These are phyloP conservation scores for Gamsiella multidivaricata DNA, from an alignment of 192 early-diverging fungal species.

Conservation along the genomic window DNA sequence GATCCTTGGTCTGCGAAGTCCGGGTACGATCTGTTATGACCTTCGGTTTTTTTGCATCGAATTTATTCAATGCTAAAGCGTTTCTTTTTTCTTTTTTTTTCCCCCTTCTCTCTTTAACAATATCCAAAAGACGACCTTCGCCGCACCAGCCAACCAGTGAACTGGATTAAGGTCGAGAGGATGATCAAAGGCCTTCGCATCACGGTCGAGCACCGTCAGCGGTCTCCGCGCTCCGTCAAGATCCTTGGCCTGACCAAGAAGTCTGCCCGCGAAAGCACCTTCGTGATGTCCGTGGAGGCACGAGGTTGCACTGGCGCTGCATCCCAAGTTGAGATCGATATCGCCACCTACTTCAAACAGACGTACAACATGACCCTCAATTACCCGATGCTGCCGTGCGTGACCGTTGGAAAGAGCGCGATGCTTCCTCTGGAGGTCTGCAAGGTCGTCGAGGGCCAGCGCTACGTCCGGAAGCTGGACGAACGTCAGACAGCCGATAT, in stretches of 20 bases:
- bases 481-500: slow-evolving; percentile 92
- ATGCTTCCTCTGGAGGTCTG: slow-evolving; percentile 93
- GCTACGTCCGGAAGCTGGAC: slow-evolving; percentile 83
- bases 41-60: background rate
- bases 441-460: slow-evolving; percentile 86
- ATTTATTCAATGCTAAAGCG: background rate
- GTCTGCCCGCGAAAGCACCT: slow-evolving; percentile 76
- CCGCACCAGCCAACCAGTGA: slow-evolving; percentile 40
- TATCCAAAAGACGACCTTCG: slow-evolving; percentile 59
- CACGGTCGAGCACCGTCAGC: slow-evolving; percentile 66
- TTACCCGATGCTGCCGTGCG: slow-evolving; percentile 83
- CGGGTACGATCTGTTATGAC: background rate
- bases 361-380: slow-evolving; percentile 78
- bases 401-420: slow-evolving; percentile 72
- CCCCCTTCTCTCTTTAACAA: background rate
- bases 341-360: slow-evolving; percentile 80
- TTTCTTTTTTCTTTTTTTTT: background rate
- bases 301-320: background rate
- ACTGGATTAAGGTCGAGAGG: slow-evolving; percentile 57
- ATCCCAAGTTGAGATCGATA: slow-evolving; percentile 56
- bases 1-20: slow-evolving; percentile 67
- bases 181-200: slow-evolving; percentile 65
- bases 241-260: slow-evolving; percentile 73
- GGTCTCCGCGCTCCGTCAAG: slow-evolving; percentile 68
- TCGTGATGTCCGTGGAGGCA: slow-evolving; percentile 48